Evolutionary conservation across 148 eudicot genomes (phyloP).

Genomic region (Euryodendron excelsum): DNA sequence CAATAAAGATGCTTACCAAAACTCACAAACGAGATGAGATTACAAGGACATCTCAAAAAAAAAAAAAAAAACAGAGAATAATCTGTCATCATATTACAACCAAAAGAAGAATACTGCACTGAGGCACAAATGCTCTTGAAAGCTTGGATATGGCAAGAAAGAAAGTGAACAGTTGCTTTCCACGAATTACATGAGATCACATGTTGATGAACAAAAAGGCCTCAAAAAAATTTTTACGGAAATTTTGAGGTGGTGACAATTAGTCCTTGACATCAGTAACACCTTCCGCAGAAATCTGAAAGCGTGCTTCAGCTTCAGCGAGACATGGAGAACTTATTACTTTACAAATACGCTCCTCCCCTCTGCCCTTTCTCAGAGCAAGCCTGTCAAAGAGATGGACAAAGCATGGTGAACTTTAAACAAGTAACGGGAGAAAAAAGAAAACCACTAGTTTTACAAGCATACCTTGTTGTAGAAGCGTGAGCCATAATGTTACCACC

Average conservation of each 20-base stretch:
- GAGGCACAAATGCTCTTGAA: not conserved
- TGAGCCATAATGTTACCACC: conserved; percentile 99
- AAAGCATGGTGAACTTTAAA: not conserved
- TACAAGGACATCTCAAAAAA: not conserved
- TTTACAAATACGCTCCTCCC: conserved; percentile 89
- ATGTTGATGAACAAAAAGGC: not conserved
- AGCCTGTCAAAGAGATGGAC: conserved; percentile 43
- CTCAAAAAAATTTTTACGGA: not conserved
- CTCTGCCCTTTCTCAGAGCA: conserved; percentile 91
- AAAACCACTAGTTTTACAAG: conserved; percentile 4
- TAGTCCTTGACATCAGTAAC: conserved; percentile 87
- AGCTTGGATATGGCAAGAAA: not conserved
- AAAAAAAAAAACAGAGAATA: not conserved
- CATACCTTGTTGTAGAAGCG: conserved; percentile 93
- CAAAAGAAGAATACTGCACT: not conserved
- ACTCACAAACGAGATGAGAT: not conserved
- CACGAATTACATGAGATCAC: conserved; percentile 8
- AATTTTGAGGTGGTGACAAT: conserved; percentile 11
- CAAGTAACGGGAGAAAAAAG: not conserved
- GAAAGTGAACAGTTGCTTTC: not conserved
- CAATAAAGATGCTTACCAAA: no score
- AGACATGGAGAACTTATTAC: conserved; percentile 96
- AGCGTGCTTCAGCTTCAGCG: conserved; percentile 95
- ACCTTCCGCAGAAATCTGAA: conserved; percentile 77
- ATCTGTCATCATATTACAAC: conserved; percentile 1